These are phyloP conservation scores for Coemansia sp. DNA, from an alignment of 192 early-diverging fungal species.

Conservation along the genomic window DNA sequence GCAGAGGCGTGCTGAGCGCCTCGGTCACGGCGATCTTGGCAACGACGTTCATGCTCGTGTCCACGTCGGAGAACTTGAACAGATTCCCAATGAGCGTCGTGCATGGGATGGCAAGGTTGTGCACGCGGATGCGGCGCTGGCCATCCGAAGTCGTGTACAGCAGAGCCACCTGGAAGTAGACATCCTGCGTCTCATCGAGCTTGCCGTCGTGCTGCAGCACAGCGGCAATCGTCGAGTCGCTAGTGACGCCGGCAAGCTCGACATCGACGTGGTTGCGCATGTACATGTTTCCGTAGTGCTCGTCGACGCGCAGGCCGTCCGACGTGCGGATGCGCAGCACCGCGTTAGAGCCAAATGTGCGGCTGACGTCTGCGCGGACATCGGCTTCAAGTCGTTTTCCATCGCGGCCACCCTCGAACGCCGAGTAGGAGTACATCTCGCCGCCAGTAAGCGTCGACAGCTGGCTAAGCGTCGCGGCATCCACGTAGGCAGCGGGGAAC, in stretches of 20 bases:
- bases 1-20: constrained; percentile 66
- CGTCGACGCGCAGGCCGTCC: constrained; percentile 77
- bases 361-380: constrained; percentile 64
- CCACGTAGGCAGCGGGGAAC: constrained; percentile 85
- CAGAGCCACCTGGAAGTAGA: constrained; percentile 87
- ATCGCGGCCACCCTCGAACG: constrained; percentile 75
- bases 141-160: constrained; percentile 91
- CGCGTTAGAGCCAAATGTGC: constrained; percentile 83
- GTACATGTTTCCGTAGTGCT: constrained; percentile 92
- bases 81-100: constrained; percentile 73
- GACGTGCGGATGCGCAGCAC: constrained; percentile 88
- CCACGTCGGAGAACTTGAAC: constrained; percentile 89
- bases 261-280: constrained; percentile 91
- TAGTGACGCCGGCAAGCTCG: constrained; percentile 85
- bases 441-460: constrained; percentile 86
- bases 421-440: constrained; percentile 74
- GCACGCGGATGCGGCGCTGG: constrained; percentile 85
- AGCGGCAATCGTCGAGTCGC: constrained; percentile 79
- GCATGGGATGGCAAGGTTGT: constrained; percentile 77
- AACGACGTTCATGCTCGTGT: constrained; percentile 85
- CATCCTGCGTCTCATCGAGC: constrained; percentile 78
- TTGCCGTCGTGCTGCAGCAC: constrained; percentile 84
- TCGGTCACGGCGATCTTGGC: constrained; percentile 77
- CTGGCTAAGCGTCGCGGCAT: constrained; percentile 78
- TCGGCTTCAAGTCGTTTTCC: constrained; percentile 71